A percentile compares a stretch with the other conserved stretches of the same genome.
Evolutionary conservation across 371 early-diverging fungal genomes (phyloP).

Genomic region (Mucor irregularis): DNA sequence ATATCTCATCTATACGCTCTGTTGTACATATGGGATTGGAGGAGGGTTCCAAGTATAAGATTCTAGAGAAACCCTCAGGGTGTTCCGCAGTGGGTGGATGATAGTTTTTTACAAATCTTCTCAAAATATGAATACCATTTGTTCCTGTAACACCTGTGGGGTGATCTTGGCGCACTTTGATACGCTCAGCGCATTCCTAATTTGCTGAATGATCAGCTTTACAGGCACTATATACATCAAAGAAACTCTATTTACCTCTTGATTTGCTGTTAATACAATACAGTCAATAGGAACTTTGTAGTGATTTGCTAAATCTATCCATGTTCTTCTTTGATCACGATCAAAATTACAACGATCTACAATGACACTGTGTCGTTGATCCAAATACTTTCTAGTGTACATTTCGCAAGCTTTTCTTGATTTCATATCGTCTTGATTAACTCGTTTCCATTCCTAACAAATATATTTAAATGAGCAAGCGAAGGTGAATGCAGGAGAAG

Average conservation of each 20-base stretch:
- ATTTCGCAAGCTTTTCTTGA: constrained; percentile 66
- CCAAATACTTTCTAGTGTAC: constrained; percentile 28
- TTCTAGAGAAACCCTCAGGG: constrained; percentile 64
- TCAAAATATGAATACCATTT: constrained; percentile 60
- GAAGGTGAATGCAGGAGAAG: neutral
- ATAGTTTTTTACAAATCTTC: constrained; percentile 60
- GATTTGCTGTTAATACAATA: constrained; percentile 66
- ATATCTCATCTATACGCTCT: constrained; percentile 51
- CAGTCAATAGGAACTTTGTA: constrained; percentile 64
- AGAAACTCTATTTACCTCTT: constrained; percentile 47
- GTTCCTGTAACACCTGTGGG: constrained; percentile 74
- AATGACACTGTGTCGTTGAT: constrained; percentile 62
- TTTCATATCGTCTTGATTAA: constrained; percentile 63
- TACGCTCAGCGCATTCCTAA: constrained; percentile 62
- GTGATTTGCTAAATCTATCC: constrained; percentile 65
- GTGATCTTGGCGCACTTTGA: constrained; percentile 61
- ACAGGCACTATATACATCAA: too few relatives aligned
- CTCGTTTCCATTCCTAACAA: constrained; percentile 23
- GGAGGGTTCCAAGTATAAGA: constrained; percentile 55
- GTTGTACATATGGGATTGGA: constrained; percentile 40
- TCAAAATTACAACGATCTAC: constrained; percentile 83
- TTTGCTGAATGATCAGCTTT: neutral
- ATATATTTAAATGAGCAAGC: neutral
- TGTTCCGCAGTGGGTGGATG: constrained; percentile 46
- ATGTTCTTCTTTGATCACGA: constrained; percentile 67